Evolutionary conservation across 2,329 filamentous ascomycete species (phyloP).

Genomic region (Epichloe hybrida): DNA sequence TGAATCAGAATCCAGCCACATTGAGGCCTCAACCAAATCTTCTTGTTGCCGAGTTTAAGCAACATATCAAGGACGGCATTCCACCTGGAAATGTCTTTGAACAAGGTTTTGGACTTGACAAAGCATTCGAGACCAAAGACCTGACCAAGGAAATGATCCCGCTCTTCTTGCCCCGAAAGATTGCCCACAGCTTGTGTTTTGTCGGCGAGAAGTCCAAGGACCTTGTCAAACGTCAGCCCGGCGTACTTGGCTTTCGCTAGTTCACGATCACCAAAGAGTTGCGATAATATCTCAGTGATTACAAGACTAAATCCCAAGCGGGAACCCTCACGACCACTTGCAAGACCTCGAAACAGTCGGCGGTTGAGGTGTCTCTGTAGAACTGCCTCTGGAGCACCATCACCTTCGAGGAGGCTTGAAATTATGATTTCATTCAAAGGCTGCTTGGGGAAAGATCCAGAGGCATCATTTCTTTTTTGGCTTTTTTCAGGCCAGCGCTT

Average conservation of each 20-base stretch:
- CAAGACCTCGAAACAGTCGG: constrained; percentile 72
- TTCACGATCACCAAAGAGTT: constrained; percentile 46
- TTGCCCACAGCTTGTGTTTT: constrained; percentile 42
- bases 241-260: constrained; percentile 34
- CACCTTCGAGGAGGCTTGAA: constrained; percentile 36
- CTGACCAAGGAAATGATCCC: constrained; percentile 73
- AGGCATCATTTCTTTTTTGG: constrained; percentile 17
- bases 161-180: constrained; percentile 57
- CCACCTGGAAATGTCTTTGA: constrained; percentile 48
- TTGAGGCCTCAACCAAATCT: constrained; percentile 80
- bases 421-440: no score
- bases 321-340: constrained; percentile 79
- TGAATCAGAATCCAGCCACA: constrained; percentile 74
- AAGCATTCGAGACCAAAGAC: constrained; percentile 81
- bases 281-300: constrained; percentile 63
- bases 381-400: constrained; percentile 36
- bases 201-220: constrained; percentile 38
- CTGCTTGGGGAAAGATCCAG: constrained; percentile 10
- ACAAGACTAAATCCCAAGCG: constrained; percentile 82
- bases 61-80: constrained; percentile 57
- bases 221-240: constrained; percentile 41
- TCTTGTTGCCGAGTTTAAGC: constrained; percentile 61
- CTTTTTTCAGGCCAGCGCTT: constrained; percentile 14
- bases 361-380: constrained; percentile 47
- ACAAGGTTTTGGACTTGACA: constrained; percentile 63